Percentiles rank a stretch among this genome's conserved stretches.
These are phyloP conservation scores for Dichotomocladium elegans DNA, from an alignment of 371 early-diverging fungal species.

Conservation along the genomic window DNA sequence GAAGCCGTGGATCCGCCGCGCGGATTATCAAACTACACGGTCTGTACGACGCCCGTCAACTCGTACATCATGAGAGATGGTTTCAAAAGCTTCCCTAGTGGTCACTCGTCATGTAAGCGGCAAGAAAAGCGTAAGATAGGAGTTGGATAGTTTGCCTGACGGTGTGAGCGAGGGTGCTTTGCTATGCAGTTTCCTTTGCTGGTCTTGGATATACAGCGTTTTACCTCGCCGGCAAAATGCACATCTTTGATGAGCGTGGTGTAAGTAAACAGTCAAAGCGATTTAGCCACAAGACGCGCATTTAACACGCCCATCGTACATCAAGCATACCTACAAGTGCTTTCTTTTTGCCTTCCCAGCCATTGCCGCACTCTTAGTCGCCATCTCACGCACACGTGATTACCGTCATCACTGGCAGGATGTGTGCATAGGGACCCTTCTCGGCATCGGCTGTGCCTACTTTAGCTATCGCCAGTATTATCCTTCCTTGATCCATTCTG, in stretches of 20 bases:
- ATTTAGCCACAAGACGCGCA: background rate
- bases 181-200: conserved; percentile 61
- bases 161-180: background rate
- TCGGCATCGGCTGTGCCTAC: conserved; percentile 15
- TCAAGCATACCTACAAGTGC: conserved; percentile 66
- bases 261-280: conserved; percentile 17
- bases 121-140: background rate
- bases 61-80: conserved; percentile 67
- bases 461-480: conserved; percentile 13
- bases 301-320: conserved; percentile 3
- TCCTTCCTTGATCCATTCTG: conserved; percentile 3
- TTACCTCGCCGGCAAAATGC: conserved; percentile 69
- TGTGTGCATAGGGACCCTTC: conserved; percentile 61
- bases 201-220: conserved; percentile 69
- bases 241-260: conserved; percentile 66
- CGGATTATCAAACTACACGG: conserved; percentile 50
- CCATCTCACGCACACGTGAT: conserved; percentile 69
- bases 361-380: conserved; percentile 61
- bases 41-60: conserved; percentile 58
- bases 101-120: conserved; percentile 77
- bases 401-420: conserved; percentile 89
- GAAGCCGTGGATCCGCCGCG: conserved; percentile 47
- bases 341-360: conserved; percentile 62
- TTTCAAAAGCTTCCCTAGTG: conserved; percentile 90
- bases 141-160: no score